Conservation (phyloP, 371 early-diverging fungal genomes). For the Mortierella sp. region DNA sequence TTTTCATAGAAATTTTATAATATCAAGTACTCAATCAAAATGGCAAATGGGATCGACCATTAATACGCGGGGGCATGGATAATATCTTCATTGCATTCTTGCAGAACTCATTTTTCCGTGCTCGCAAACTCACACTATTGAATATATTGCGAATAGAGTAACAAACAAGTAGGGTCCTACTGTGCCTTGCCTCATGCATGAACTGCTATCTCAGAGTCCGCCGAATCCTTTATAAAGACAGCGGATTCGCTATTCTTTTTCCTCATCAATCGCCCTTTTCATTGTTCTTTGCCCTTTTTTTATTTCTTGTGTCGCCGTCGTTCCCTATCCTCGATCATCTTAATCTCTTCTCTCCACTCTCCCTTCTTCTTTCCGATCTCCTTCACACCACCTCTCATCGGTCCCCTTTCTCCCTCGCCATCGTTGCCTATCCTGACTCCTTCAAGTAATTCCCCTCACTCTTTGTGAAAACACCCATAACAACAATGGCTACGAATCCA, state of each 20-base stretch:
- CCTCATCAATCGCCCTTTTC: not conserved
- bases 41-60: too few species aligned
- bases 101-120: constrained; percentile 27
- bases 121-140: not conserved
- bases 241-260: not conserved
- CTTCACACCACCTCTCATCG: not conserved
- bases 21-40: not conserved
- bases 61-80: constrained; percentile 2
- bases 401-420: not conserved
- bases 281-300: not conserved
- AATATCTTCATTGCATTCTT: not conserved
- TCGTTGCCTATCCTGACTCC: constrained; percentile 30
- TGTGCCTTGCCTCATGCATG: not conserved
- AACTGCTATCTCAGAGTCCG: not conserved
- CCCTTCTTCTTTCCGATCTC: constrained; percentile 4
- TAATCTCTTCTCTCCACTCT: not conserved
- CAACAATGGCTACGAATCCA: constrained; percentile 9
- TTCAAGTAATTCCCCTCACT: constrained; percentile 1
- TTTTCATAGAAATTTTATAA: too few species aligned
- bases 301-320: not conserved
- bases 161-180: too few species aligned
- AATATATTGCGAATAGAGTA: too few species aligned
- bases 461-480: constrained; percentile 7
- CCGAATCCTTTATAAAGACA: constrained; percentile 15
- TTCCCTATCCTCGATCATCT: not conserved